Base-by-base conservation (phyloP, 768 basidiomycete genomes). In the Suillus americanus region DNA sequence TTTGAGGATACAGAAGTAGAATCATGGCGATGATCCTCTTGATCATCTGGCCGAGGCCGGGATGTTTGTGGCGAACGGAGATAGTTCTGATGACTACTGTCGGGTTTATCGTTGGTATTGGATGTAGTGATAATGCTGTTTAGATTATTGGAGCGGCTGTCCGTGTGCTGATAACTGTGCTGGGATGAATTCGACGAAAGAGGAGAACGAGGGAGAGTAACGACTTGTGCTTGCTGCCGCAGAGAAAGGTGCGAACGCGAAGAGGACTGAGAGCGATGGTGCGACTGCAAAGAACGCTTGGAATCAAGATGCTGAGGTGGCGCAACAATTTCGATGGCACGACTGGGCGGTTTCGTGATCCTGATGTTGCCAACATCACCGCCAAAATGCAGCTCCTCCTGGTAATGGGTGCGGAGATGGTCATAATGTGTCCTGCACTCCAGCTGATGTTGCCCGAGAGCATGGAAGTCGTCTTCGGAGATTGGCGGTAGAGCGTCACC, bases 381-480 rank as follows among this genome's bases (percentile, higher is more conserved):
- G 7, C 37, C 37, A 50, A 51, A 54, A 4, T 65, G 38, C 35
- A 45, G 40, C 54, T 53, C 28, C 5, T 10, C 28, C 20, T 64
- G 64, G 20, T 46, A 46, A 14, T 20, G 25, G 30, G 63, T 66
- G 60, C 51, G 64, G 37, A 62, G 38, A 23, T 48, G 48, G 18
- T 61, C 56, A 43, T 59, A 23, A 30, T 60, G 41, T 6, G 64
- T 64, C 20, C 46, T 48, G 16, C 70, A 64, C 57, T 57, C 57
- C 40, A 41, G 61, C 12, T 63, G 43, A 1, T 55, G 48, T 56
- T 69, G 67, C 8, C 66, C 57, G 66, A 71, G 68, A 14, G 74
- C 68, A 60, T 78, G 77, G 64, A 80, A 77, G 23, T 78, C 77
- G 41, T 78, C 74, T 63, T 80, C 79, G 2, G 77, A 78, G 56